Percentiles rank a stretch among this genome's conserved stretches.
Conservation (phyloP, 2,329 filamentous ascomycete genomes). For the Nannizziopsis barbatae region DNA sequence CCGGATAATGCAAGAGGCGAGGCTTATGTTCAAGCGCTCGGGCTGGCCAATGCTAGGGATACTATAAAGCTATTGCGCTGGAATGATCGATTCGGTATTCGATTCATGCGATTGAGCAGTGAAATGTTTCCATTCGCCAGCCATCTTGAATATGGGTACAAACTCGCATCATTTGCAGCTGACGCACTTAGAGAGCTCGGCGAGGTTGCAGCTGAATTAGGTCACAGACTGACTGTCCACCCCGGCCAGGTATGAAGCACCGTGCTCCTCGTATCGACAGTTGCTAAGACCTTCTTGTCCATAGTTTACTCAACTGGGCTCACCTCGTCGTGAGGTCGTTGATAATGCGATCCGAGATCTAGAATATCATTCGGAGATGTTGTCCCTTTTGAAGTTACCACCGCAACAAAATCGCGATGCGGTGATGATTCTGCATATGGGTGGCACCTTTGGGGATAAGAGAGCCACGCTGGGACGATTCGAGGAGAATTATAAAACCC, state of each 20-base stretch:
- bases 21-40: constrained; percentile 63
- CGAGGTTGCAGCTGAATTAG: constrained; percentile 61
- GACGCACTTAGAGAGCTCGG: constrained; percentile 67
- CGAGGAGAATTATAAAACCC: constrained; percentile 55
- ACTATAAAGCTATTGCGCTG: constrained; percentile 76
- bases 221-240: constrained; percentile 79
- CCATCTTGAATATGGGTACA: constrained; percentile 77
- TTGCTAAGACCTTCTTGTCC: constrained; percentile 1
- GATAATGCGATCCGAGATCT: constrained; percentile 67
- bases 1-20: constrained; percentile 56
- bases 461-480: constrained; percentile 66
- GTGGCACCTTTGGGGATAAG: constrained; percentile 82
- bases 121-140: constrained; percentile 97
- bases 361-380: constrained; percentile 77
- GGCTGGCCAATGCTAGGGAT: constrained; percentile 68
- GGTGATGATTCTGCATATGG: constrained; percentile 91
- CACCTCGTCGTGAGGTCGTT: constrained; percentile 66
- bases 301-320: constrained; percentile 75
- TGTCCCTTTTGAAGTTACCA: constrained; percentile 63
- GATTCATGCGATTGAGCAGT: constrained; percentile 80
- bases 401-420: constrained; percentile 72
- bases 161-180: constrained; percentile 68
- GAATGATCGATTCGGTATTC: constrained; percentile 88
- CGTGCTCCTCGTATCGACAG: not conserved
- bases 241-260: constrained; percentile 54